Base-by-base conservation (phyloP, 73 alveolate genomes). In the Paramecium pentaurelia region DNA sequence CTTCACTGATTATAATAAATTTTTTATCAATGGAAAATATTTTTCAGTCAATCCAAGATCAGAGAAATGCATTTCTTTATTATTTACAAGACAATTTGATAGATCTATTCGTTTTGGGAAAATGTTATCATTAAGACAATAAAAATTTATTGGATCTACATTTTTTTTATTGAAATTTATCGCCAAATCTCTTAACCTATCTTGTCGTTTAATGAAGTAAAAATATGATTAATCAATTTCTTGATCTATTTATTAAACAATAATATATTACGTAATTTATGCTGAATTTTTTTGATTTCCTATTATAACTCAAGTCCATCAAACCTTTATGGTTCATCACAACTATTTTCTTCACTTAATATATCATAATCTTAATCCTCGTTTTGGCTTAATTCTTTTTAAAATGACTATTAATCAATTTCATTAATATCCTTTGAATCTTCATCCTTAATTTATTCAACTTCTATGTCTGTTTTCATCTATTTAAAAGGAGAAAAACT, bases 91-190 rank as follows among this genome's bases (percentile, higher is more conserved):
- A 49, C 71, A 80, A 45, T 40, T 80, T 4, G 91, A 80, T 6
- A 80, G 58, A 80, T 80, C 91, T 27, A 80, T 80, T 27, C 91
- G 6, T 45, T 80, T 80, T 12, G 91, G 91, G 27, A 80, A 80
- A 0, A 80, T 25, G 12, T 40, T 18, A 45, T 80, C 91, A 42
- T 80, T 44, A 3, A 47, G 44, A 49, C 91, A 42, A 80, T 44
- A 80, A 28, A 80, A 80, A 25, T 45, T 40, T 27, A 47, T 47
- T 3, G 91, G 91, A 80, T 80, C 36, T 37, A 80, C 77, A 32
- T 44, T 80, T 54, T 54, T 54, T 64, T 34, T 64, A 64, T 64
- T 64, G 54, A 73, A 73, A 73, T 73, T 36, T 12, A 32, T 28
- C n/a, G 87, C 87, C 40, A 73, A 22, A 73, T 73, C 87, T 73